Evolutionary conservation across 441 rosid species (phyloP).

Genomic region (Gossypium schwendimanii): DNA sequence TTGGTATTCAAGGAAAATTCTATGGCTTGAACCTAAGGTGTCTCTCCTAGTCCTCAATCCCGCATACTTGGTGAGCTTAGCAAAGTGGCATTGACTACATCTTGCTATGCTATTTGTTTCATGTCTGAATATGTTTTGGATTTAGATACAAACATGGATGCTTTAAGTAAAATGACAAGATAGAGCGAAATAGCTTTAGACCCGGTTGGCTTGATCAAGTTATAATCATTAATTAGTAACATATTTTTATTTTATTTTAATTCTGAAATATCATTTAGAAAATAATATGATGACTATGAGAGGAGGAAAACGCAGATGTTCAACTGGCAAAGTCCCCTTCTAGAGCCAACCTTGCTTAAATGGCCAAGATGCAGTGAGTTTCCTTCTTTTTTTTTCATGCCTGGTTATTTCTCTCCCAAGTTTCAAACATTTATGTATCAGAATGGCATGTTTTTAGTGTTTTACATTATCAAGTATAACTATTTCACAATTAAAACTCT

Average conservation of each 20-base stretch:
- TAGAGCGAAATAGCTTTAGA: too few species aligned
- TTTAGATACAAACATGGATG: too few species aligned
- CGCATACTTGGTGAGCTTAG: background rate
- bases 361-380: constrained; percentile 88
- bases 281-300: constrained; percentile 73
- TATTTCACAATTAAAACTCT: background rate
- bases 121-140: background rate
- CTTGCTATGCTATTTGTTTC: background rate
- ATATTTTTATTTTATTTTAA: too few species aligned
- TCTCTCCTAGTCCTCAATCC: background rate
- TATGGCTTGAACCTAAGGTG: background rate
- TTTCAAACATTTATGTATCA: background rate
- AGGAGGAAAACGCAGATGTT: constrained; percentile 79
- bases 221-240: too few species aligned
- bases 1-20: background rate
- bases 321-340: constrained; percentile 67
- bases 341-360: constrained; percentile 61
- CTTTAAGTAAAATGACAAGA: too few species aligned
- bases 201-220: too few species aligned
- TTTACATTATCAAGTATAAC: background rate
- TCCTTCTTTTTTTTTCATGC: background rate
- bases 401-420: background rate
- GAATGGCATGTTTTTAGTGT: background rate
- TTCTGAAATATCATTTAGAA: constrained; percentile 24
- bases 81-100: background rate